Evolutionary conservation across 2,329 filamentous ascomycete genomes (phyloP).

Genomic region (Corynespora cassiicola): DNA sequence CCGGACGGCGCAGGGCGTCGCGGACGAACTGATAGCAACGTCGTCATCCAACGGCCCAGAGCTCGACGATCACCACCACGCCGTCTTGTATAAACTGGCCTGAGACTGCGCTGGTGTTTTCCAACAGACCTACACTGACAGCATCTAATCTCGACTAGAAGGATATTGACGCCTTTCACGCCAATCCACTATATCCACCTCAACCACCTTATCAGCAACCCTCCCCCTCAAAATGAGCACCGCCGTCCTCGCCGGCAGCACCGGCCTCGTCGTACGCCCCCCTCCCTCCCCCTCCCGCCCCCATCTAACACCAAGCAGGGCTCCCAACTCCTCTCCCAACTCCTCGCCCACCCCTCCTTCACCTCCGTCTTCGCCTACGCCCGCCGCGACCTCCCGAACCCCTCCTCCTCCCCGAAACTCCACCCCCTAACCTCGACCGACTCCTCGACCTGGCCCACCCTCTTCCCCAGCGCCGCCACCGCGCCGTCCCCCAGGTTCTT

Average conservation of each 20-base stretch:
- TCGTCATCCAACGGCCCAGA: not conserved
- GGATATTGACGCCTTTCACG: too few species aligned
- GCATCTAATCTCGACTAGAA: too few species aligned
- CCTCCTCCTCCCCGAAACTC: constrained; percentile 64
- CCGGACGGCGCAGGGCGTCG: not conserved
- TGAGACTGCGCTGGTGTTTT: not conserved
- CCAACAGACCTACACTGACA: constrained; percentile 3
- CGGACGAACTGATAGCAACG: constrained; percentile 6
- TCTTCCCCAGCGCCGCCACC: constrained; percentile 65
- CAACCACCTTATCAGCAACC: not conserved
- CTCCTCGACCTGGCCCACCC: constrained; percentile 68
- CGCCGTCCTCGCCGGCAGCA: constrained; percentile 67
- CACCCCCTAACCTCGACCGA: constrained; percentile 72
- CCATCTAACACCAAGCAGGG: constrained; percentile 58
- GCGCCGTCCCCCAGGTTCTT: constrained; percentile 69
- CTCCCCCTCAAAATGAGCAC: constrained; percentile 49
- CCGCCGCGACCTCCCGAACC: constrained; percentile 65
- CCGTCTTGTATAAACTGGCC: constrained; percentile 2
- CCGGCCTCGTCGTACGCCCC: constrained; percentile 63
- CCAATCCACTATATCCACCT: not conserved
- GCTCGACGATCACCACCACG: not conserved
- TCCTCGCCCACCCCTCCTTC: constrained; percentile 63
- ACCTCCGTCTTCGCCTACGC: constrained; percentile 68
- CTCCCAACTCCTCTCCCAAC: constrained; percentile 71
- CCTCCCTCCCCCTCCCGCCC: constrained; percentile 1